Base-by-base conservation (phyloP, 495 filamentous ascomycete species). In the Podospora appendiculata region DNA sequence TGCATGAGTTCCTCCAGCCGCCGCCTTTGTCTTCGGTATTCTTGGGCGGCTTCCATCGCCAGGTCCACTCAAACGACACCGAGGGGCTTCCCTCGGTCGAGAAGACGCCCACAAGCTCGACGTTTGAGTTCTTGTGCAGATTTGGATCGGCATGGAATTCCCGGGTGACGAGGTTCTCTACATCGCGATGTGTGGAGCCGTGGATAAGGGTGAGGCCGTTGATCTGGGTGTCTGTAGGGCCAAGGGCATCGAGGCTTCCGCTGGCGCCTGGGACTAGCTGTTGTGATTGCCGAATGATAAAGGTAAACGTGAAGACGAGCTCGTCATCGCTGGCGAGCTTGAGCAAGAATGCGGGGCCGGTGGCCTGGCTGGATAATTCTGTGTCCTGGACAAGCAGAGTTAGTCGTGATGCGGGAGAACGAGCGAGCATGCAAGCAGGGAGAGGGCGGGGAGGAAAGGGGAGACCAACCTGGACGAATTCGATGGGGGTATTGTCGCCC, bases 61-160 rank as follows among this genome's bases (percentile, higher is more conserved):
- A 98, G 16, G 83, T 83, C 89, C 92, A 98, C 33, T 93, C 85
- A 64, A 96, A 96, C 19, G 91, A 85, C 45, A 96, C 87, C 5
- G 89, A 90, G 10, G 84, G 72, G 54, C 77, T 86, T 14, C 90
- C 89, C 9, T 79, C 83, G 1, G 93, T 98, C 0, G 82, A 77
- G 66, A 81, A 96, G 64, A 93, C 89, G 0, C 93, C 93, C 8
- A 97, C 83, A 12, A 98, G 73, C 53, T 92, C 87, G 11, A 98
- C 93, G 67, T 96, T 96, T 19, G 90, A 80, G 58, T 97, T 96
- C 63, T 95, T 96, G 72, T 98, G 93, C 32, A 98, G 72, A 65
- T 98, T 98, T 0, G 94, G 93, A 58, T 98, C 91, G 32, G 92
- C 90, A 55, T 97, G 89, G 61, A 98, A 96, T 66, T 98, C 93